phyloP scores from a whole-genome alignment of 2,329 filamentous ascomycete genomes.

The Colletotrichum gloeosporioides region DNA sequence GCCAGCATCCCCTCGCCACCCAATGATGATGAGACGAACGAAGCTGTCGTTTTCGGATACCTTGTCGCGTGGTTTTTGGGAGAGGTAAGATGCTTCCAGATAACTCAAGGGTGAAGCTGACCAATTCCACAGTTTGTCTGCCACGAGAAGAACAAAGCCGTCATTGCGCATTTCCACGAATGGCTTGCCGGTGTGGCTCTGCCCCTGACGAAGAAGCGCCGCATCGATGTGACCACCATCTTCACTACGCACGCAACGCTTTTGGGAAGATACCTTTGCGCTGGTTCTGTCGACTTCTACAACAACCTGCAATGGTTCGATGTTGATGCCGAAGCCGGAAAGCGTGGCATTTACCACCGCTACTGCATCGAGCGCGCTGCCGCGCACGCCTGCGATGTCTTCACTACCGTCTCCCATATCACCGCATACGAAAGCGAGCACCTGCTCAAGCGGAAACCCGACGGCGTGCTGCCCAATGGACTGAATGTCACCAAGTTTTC shows the following conservation, averaged over 20 bases:
- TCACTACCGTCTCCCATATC: constrained; percentile 98
- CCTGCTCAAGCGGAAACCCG: constrained; percentile 94
- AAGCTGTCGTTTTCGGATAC: constrained; percentile 97
- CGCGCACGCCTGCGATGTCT: constrained; percentile 91
- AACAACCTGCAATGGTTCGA: constrained; percentile 98
- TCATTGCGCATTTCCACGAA: constrained; percentile 98
- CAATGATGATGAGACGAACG: constrained; percentile 93
- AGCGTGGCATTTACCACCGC: constrained; percentile 96
- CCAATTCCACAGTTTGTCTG: constrained; percentile 76
- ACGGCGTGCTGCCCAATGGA: constrained; percentile 94
- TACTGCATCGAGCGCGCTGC: constrained; percentile 98
- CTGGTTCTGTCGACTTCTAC: constrained; percentile 98
- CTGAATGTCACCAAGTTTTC: constrained; percentile 99
- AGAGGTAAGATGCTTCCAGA: constrained; percentile 68
- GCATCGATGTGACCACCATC: constrained; percentile 96
- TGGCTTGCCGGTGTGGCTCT: constrained; percentile 96
- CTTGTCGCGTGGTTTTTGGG: constrained; percentile 97
- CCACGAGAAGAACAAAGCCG: constrained; percentile 88
- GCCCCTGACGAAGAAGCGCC: constrained; percentile 89
- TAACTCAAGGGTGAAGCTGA: background rate
- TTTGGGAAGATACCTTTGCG: constrained; percentile 93
- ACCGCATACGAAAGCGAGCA: constrained; percentile 99
- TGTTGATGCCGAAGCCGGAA: constrained; percentile 94
- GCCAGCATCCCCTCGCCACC: constrained; percentile 94
- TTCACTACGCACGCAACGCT: constrained; percentile 98